A percentile compares a stretch with the other conserved stretches of the same genome.
Evolutionary conservation across 495 filamentous ascomycete species (phyloP).

Genomic region (Tuber calosporum): DNA sequence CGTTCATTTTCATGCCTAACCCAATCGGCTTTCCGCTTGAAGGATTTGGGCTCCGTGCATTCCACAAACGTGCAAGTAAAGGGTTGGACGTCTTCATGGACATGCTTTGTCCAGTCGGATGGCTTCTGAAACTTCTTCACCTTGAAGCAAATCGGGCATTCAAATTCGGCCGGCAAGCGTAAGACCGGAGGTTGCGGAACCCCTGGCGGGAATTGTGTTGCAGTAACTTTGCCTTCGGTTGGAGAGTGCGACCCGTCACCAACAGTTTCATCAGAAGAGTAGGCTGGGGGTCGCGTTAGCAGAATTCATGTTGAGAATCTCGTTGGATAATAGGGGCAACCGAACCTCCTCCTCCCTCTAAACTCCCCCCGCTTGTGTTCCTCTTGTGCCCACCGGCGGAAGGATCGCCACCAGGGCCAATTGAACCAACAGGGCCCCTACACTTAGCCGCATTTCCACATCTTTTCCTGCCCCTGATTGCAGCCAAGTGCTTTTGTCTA

Average conservation of each 20-base stretch:
- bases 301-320: slow-evolving; percentile 5
- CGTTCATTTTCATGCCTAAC: slow-evolving; percentile 91
- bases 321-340: not conserved
- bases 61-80: slow-evolving; percentile 88
- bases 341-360: slow-evolving; percentile 44
- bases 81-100: slow-evolving; percentile 90
- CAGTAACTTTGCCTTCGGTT: slow-evolving; percentile 60
- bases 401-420: slow-evolving; percentile 45
- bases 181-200: slow-evolving; percentile 76
- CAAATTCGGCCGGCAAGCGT: slow-evolving; percentile 78
- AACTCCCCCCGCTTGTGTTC: slow-evolving; percentile 16
- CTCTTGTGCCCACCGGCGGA: slow-evolving; percentile 44
- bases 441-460: slow-evolving; percentile 34
- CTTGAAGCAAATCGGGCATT: slow-evolving; percentile 85
- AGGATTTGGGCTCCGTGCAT: slow-evolving; percentile 84
- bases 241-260: slow-evolving; percentile 58
- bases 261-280: slow-evolving; percentile 49
- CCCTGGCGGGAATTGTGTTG: slow-evolving; percentile 67
- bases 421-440: slow-evolving; percentile 23
- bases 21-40: slow-evolving; percentile 97
- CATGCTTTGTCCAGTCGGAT: slow-evolving; percentile 97
- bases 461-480: slow-evolving; percentile 24
- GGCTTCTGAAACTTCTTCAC: slow-evolving; percentile 88
- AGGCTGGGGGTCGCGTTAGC: slow-evolving; percentile 10
- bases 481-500: slow-evolving; percentile 60